Base-by-base conservation (phyloP, 208 protist species). In the Acanthamoeba castellanii region DNA sequence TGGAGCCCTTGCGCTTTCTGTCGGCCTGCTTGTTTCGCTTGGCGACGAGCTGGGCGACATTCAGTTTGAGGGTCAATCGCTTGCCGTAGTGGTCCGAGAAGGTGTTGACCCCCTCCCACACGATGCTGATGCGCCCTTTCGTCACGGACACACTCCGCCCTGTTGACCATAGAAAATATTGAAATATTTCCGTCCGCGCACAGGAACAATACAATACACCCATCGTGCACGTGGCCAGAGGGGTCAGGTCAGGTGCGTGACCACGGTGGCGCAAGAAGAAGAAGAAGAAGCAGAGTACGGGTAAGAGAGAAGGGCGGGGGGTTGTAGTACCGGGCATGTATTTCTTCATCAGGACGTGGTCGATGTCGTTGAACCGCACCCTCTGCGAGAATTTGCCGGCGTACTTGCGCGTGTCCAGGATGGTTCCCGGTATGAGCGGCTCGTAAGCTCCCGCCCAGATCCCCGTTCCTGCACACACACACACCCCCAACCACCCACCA, bases 81-180 rank as follows among this genome's bases (percentile, higher is more conserved):
- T 74, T 74, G 25, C 66, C 66, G 66, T 74, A 74, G 32, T 74
- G 66, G 14, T 74, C 66, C 30, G 66, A 74, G 66, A 74, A 74
- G 2, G 66, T 74, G 66, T 74, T 74, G 66, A 74, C 66, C 8
- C 66, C 66, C 34, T 74, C 66, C 66, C 66, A 74, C 66, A 74
- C 66, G 66, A 74, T 74, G 66, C 66, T 74, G 66, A 74, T 74
- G 66, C 66, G 66, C n/a, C 66, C 66, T 27, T 74, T 74, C 11
- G 66, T 74, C 66, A 74, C 66, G 20, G 66, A 74, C 66, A 74
- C 66, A 27, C 16, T 74, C n/a, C 18, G 18, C 66, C 66, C 66
- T 74, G 61, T 3, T 32, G 20, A 20, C 20, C 9, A 64, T 20
- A 25, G 57, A 20, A 9, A 64, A 64, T 64, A 20, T 25, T n/a